Evolutionary conservation across 2,329 filamentous ascomycete species (phyloP).

Genomic region (Trichophyton equinum): DNA sequence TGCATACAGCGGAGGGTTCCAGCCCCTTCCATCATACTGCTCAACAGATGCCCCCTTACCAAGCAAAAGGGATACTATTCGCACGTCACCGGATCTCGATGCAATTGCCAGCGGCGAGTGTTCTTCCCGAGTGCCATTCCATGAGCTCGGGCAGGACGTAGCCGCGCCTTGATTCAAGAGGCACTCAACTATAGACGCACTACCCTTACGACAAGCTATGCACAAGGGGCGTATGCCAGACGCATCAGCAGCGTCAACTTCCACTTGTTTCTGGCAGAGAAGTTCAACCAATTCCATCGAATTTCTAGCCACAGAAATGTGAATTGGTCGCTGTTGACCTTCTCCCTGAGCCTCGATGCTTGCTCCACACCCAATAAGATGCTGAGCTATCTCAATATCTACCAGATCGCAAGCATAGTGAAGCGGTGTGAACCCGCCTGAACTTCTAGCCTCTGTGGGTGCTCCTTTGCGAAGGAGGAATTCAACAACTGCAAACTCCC

Average conservation of each 20-base stretch:
- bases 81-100: constrained; percentile 1
- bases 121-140: constrained; percentile 19
- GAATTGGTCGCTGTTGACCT: constrained; percentile 22
- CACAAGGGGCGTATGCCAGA: constrained; percentile 26
- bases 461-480: constrained; percentile 24
- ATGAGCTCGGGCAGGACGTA: constrained; percentile 15
- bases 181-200: constrained; percentile 23
- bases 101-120: constrained; percentile 19
- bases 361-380: constrained; percentile 24
- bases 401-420: constrained; percentile 28
- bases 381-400: constrained; percentile 20
- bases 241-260: constrained; percentile 21
- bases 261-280: constrained; percentile 21
- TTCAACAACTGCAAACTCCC: constrained; percentile 28
- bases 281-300: constrained; percentile 22
- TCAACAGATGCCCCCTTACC: constrained; percentile 23
- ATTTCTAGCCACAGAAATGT: constrained; percentile 22
- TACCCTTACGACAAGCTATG: constrained; percentile 25
- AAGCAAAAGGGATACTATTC: constrained; percentile 1
- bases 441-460: constrained; percentile 21
- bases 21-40: constrained; percentile 26
- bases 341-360: constrained; percentile 23
- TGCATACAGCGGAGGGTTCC: constrained; percentile 29
- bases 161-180: constrained; percentile 24
- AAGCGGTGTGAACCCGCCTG: constrained; percentile 21